These are phyloP conservation scores for Komagataea norvegica DNA, from an alignment of 1,139 yeast genomes.

Conservation along the genomic window DNA sequence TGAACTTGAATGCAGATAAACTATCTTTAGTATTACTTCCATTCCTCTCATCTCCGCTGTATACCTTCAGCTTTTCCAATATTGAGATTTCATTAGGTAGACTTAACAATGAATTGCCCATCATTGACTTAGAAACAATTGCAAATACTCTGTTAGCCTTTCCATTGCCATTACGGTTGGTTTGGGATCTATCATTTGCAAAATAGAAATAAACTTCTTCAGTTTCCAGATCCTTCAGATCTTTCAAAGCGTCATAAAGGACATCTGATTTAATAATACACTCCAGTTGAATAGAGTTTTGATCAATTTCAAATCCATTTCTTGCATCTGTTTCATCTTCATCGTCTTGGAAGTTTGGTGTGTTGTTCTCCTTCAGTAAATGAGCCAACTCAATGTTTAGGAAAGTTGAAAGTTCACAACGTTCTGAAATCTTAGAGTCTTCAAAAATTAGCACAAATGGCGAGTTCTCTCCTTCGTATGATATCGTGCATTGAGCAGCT, in stretches of 20 bases:
- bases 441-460: constrained; percentile 71
- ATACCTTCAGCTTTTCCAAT: constrained; percentile 46
- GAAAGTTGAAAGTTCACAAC: constrained; percentile 63
- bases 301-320: constrained; percentile 42
- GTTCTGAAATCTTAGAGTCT: constrained; percentile 63
- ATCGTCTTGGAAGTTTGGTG: not conserved
- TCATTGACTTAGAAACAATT: constrained; percentile 61
- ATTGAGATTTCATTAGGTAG: constrained; percentile 62
- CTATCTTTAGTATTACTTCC: constrained; percentile 34
- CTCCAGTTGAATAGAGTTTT: constrained; percentile 51
- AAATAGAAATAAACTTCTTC: constrained; percentile 49
- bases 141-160: constrained; percentile 28
- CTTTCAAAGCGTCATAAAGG: constrained; percentile 58
- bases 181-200: not conserved
- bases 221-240: constrained; percentile 61
- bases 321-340: constrained; percentile 32
- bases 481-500: constrained; percentile 37
- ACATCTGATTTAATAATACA: constrained; percentile 64
- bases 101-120: constrained; percentile 65
- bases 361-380: not conserved
- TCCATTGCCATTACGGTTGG: not conserved
- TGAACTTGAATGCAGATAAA: constrained; percentile 34
- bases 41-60: constrained; percentile 26
- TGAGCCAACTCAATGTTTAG: constrained; percentile 22
- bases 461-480: constrained; percentile 51